Percentiles rank a stretch among this genome's conserved stretches.
phyloP scores from a whole-genome alignment of 495 filamentous ascomycete genomes.

The Hyaloscypha hepaticicola region DNA sequence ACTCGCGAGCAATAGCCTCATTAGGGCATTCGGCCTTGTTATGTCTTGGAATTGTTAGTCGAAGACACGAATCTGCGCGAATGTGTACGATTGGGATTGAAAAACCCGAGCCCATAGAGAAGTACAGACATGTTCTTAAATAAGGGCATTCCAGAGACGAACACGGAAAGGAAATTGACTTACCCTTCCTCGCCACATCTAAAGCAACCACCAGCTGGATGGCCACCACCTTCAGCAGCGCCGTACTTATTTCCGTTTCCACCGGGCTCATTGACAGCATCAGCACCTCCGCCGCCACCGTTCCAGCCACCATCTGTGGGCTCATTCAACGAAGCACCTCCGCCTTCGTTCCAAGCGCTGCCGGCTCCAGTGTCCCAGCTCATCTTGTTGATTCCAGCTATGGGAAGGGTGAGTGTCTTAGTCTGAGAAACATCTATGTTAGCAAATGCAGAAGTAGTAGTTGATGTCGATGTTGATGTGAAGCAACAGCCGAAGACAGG shows the following conservation, averaged over 20 bases:
- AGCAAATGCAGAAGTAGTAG: neutral
- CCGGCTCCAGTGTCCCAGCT: slow-evolving; percentile 24
- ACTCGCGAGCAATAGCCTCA: slow-evolving; percentile 47
- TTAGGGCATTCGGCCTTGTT: slow-evolving; percentile 68
- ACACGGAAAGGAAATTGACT: neutral
- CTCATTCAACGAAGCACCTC: neutral
- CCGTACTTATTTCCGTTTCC: neutral
- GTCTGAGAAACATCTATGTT: neutral
- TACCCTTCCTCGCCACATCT: slow-evolving; percentile 37
- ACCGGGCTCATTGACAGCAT: neutral
- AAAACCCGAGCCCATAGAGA: neutral
- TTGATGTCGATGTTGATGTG: neutral
- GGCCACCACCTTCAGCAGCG: slow-evolving; percentile 38
- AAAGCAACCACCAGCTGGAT: slow-evolving; percentile 59
- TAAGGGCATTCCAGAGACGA: neutral
- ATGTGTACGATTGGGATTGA: neutral
- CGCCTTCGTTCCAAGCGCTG: slow-evolving; percentile 9
- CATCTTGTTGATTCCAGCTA: slow-evolving; percentile 10
- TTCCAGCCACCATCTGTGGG: neutral
- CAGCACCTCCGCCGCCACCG: neutral
- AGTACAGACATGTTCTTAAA: no score
- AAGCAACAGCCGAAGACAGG: neutral
- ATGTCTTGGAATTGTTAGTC: slow-evolving; percentile 41
- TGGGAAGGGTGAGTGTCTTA: neutral
- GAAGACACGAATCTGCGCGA: neutral